Evolutionary conservation across 768 basidiomycete species (phyloP), one percentile per base, ranked within the genome.

Genomic region (Mycena vitilis): DNA sequence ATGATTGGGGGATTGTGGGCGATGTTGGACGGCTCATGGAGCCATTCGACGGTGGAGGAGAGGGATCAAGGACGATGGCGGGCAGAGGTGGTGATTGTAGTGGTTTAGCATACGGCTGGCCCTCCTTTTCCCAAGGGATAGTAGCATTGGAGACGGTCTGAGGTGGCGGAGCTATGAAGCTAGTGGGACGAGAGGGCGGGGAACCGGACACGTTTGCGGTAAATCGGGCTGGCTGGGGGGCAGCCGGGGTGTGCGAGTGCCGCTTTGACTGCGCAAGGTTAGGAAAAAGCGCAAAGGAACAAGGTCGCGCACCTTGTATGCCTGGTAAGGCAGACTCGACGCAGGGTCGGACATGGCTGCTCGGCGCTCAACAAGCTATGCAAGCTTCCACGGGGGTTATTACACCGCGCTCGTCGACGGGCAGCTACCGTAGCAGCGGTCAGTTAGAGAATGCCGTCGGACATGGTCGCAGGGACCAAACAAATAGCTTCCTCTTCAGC

Each of bases 241-340:
- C 79, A 12, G 81, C 81, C 40, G 76, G 60, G 63, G 77, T 81
- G 45, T 81, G 79, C 16, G 84, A 84, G 73, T 84, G 84, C 49
- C 84, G 77, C 74, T 85, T 87, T n/a, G 86, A 81, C 85, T 86
- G 67, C 23, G 48, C 63, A 11, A 18, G 62, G 42, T 52, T 25
- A 54, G 57, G 57, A 12, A 18, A 58, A 56, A 71, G 48, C 69
- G 59, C 69, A 52, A 63, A 51, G 10, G 42, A 38, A 70, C 54
- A 57, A 25, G 36, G 59, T 23, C 59, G 76, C 78, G 65, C 48
- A 85, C 86, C 77, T 80, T 83, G 78, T 87, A 87, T 47, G 86
- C 84, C 77, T 84, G 84, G 79, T 87, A 87, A 38, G 85, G 85
- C 22, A 87, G 73, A 73, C 76, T 72, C 30, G 75, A 57, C 37